phyloP scores from a whole-genome alignment of 352 stramenopile genomes.

The Phytophthora cajani region DNA sequence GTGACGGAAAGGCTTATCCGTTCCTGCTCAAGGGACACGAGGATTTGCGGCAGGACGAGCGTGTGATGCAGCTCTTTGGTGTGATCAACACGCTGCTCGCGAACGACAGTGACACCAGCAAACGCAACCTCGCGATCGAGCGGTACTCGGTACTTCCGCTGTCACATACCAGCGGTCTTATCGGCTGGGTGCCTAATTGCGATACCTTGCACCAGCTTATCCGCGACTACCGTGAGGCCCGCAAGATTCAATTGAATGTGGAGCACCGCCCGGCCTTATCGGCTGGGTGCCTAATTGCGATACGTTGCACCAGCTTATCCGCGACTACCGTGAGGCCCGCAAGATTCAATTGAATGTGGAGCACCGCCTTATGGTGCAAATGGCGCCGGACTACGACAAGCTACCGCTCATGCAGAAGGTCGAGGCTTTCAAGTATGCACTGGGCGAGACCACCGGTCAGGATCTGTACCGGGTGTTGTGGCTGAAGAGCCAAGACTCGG shows the following conservation, averaged over 20 bases:
- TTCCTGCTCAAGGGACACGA: constrained; percentile 99
- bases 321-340: constrained; percentile 93
- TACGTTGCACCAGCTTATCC: constrained; percentile 99
- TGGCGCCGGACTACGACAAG: constrained; percentile 98
- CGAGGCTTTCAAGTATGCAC: constrained; percentile 96
- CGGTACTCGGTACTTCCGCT: constrained; percentile 98
- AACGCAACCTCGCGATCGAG: constrained; percentile 98
- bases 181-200: constrained; percentile 99
- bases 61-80: constrained; percentile 99
- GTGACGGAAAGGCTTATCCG: constrained; percentile 98
- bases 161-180: constrained; percentile 98
- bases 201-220: constrained; percentile 99
- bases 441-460: constrained; percentile 95
- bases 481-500: constrained; percentile 99
- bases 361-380: constrained; percentile 97
- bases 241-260: constrained; percentile 95
- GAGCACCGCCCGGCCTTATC: constrained; percentile 98
- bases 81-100: constrained; percentile 99
- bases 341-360: constrained; percentile 97
- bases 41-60: constrained; percentile 99
- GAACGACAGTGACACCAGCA: constrained; percentile 97
- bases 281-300: constrained; percentile 99
- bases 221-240: constrained; percentile 93
- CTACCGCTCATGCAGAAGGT: constrained; percentile 99
- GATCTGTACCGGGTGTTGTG: constrained; percentile 99